phyloP scores from a whole-genome alignment of 2,329 filamentous ascomycete genomes.

The Cucurbitaria berberidis region DNA sequence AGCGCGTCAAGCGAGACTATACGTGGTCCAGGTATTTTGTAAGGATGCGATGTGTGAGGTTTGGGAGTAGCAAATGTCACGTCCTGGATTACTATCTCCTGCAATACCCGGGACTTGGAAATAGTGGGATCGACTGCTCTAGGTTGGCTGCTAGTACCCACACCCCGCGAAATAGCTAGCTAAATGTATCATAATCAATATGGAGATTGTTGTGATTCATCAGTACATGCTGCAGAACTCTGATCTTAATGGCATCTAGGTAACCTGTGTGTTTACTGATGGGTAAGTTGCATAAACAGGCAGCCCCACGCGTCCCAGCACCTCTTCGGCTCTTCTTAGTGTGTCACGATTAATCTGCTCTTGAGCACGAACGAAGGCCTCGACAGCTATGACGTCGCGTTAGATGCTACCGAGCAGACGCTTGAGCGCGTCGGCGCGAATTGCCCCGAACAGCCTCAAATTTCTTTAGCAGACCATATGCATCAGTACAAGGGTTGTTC shows the following conservation, averaged over 20 bases:
- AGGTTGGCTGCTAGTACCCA: background rate
- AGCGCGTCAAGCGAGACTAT: background rate
- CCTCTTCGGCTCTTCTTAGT: too few relatives aligned
- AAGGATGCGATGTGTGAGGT: background rate
- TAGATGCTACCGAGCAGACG: slow-evolving; percentile 10
- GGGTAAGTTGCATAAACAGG: too few relatives aligned
- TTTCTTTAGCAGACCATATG: background rate
- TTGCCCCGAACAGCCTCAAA: slow-evolving; percentile 2
- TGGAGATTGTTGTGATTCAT: background rate
- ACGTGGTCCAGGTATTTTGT: background rate
- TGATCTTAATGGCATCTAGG: too few relatives aligned
- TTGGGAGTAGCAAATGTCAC: background rate
- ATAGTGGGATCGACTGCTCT: background rate
- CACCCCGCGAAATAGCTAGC: background rate
- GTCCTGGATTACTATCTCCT: slow-evolving; percentile 1
- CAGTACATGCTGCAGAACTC: background rate
- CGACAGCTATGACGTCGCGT: slow-evolving; percentile 7
- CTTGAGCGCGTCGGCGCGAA: slow-evolving; percentile 9
- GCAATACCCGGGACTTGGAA: slow-evolving; percentile 8
- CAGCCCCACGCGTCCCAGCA: too few relatives aligned
- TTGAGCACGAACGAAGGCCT: too few relatives aligned
- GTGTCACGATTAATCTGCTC: too few relatives aligned
- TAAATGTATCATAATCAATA: background rate
- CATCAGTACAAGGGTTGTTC: background rate
- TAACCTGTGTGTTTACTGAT: too few relatives aligned